A percentile compares a stretch with the other conserved stretches of the same genome.
These are phyloP conservation scores for Fragilariopsis cylindrus DNA, from an alignment of 108 stramenopile genomes.

Conservation along the genomic window DNA sequence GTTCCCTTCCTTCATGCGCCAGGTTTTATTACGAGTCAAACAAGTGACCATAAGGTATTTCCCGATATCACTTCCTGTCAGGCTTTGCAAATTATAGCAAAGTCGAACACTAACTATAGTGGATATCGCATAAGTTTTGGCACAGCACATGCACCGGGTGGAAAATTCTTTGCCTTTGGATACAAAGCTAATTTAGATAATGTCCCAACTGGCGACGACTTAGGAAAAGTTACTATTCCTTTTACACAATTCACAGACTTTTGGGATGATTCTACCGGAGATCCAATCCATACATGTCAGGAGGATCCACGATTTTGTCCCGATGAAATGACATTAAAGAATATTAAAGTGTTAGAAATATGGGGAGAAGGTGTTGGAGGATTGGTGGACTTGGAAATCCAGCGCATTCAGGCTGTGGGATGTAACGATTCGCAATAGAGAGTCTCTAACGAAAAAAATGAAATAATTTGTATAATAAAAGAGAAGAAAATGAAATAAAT, in stretches of 20 bases:
- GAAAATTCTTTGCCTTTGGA: slow-evolving; percentile 33
- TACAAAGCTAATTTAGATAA: slow-evolving; percentile 31
- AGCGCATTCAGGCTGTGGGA: slow-evolving; percentile 33
- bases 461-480: no score
- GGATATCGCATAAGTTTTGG: slow-evolving; percentile 49
- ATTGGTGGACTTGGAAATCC: slow-evolving; percentile 32
- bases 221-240: slow-evolving; percentile 28
- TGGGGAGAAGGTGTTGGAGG: slow-evolving; percentile 56
- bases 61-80: slow-evolving; percentile 40
- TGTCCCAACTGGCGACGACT: slow-evolving; percentile 18
- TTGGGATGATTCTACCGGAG: slow-evolving; percentile 49
- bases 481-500: no score
- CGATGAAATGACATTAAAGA: slow-evolving; percentile 20
- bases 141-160: slow-evolving; percentile 33
- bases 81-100: slow-evolving; percentile 22
- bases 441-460: no score
- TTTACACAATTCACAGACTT: slow-evolving; percentile 36
- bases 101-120: slow-evolving; percentile 21
- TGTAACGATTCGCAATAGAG: slow-evolving; percentile 13
- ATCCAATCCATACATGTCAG: slow-evolving; percentile 28
- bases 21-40: slow-evolving; percentile 41
- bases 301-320: slow-evolving; percentile 42
- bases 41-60: slow-evolving; percentile 4
- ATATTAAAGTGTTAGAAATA: slow-evolving; percentile 37
- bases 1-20: slow-evolving; percentile 45